Percentiles rank a stretch among this genome's conserved stretches.
Conservation (phyloP, 2,329 filamentous ascomycete genomes). For the Myriangium duriaei region DNA sequence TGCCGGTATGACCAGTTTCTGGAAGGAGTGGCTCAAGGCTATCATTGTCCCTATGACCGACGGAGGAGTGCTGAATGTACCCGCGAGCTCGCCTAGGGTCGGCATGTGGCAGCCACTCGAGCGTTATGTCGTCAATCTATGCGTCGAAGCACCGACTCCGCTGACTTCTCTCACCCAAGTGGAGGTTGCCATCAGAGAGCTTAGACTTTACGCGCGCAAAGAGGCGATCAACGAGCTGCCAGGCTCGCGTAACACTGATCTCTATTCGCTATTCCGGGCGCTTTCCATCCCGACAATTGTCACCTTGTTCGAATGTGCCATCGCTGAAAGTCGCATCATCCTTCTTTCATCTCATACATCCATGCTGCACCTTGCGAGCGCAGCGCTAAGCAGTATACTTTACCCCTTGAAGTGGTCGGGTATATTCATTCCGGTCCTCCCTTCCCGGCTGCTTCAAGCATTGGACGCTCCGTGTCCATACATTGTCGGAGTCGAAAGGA, state of each 20-base stretch:
- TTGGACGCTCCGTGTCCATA: constrained; percentile 93
- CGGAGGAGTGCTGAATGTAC: constrained; percentile 67
- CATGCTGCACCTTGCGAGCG: constrained; percentile 87
- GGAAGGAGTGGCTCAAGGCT: constrained; percentile 96
- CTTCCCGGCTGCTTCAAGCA: constrained; percentile 74
- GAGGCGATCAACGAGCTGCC: constrained; percentile 89
- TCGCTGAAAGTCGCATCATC: constrained; percentile 90
- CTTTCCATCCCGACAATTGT: constrained; percentile 87
- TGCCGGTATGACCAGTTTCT: constrained; percentile 71
- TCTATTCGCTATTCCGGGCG: constrained; percentile 84
- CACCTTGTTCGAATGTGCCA: constrained; percentile 80
- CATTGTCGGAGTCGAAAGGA: constrained; percentile 87
- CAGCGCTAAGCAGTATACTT: constrained; percentile 71
- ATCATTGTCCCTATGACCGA: constrained; percentile 94
- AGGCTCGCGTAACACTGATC: constrained; percentile 77
- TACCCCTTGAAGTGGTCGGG: constrained; percentile 90
- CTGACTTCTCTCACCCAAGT: constrained; percentile 92
- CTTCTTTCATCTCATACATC: constrained; percentile 89
- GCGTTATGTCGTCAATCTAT: constrained; percentile 92
- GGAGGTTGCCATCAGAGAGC: constrained; percentile 76
- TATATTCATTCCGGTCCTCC: constrained; percentile 85
- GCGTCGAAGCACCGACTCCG: constrained; percentile 85
- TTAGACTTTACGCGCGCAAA: constrained; percentile 83
- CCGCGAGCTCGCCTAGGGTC: constrained; percentile 76
- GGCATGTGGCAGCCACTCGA: constrained; percentile 95